A percentile compares a stretch with the other conserved stretches of the same genome.
phyloP scores from a whole-genome alignment of 2,329 filamentous ascomycete genomes.

The Pseudogymnoascus sp. region DNA sequence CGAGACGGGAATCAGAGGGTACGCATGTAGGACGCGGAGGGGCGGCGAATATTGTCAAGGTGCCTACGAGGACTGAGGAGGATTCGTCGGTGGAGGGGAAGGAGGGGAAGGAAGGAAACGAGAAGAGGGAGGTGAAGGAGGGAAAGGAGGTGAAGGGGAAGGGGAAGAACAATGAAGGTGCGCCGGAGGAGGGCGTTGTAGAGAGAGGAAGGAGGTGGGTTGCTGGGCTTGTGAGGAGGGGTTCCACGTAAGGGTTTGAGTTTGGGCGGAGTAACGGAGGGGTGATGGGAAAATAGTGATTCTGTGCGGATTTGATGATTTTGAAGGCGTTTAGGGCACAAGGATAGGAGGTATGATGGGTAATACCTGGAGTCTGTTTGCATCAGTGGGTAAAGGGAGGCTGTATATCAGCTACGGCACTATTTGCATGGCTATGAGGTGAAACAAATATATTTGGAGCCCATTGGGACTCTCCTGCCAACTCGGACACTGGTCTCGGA shows the following conservation, averaged over 20 bases:
- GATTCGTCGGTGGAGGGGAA: not conserved
- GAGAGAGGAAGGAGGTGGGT: not conserved
- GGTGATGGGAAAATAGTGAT: not conserved
- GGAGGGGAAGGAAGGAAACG: not conserved
- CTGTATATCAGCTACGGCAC: not conserved
- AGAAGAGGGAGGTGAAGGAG: not conserved
- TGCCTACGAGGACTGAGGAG: conserved; percentile 29
- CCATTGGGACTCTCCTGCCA: not conserved
- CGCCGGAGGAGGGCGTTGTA: not conserved
- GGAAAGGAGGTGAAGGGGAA: not conserved
- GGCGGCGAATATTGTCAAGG: conserved; percentile 56
- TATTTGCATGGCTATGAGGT: not conserved
- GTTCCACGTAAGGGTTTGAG: not conserved
- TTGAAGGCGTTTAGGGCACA: not conserved
- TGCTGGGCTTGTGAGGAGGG: not conserved
- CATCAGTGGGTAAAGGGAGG: not conserved
- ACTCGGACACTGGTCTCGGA: not conserved
- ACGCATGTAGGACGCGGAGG: conserved; percentile 68
- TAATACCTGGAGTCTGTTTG: not conserved
- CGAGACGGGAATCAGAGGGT: conserved; percentile 48
- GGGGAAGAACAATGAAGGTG: not conserved
- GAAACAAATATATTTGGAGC: not conserved
- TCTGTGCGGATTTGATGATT: not conserved
- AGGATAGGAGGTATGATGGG: not conserved
- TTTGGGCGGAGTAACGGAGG: not conserved